Percentiles rank a stretch among this genome's conserved stretches.
phyloP scores from a whole-genome alignment of 257 asterid genomes.

The Plantago elongata region DNA sequence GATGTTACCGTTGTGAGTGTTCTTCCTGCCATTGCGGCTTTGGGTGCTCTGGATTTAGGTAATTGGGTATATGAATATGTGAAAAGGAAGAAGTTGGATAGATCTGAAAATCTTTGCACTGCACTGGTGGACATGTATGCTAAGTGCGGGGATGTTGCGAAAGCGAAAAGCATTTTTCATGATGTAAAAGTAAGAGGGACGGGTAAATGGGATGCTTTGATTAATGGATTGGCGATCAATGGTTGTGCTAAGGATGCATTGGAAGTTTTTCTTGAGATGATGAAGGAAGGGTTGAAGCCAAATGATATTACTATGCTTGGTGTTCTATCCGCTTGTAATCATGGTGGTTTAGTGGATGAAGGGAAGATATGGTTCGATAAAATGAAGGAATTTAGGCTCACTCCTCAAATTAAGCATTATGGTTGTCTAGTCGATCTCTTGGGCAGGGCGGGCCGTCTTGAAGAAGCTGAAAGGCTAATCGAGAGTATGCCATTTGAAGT shows the following conservation, averaged over 20 bases:
- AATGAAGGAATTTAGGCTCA: conserved; percentile 48
- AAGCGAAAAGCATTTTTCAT: conserved; percentile 56
- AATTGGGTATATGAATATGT: conserved; percentile 55
- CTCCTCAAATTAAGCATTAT: conserved; percentile 67
- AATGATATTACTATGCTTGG: conserved; percentile 78
- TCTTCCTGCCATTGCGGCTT: conserved; percentile 85
- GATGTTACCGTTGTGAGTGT: conserved; percentile 71
- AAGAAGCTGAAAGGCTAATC: conserved; percentile 76
- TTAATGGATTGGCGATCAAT: conserved; percentile 82
- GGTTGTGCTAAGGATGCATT: conserved; percentile 77
- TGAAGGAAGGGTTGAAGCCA: conserved; percentile 43
- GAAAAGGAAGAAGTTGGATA: conserved; percentile 58
- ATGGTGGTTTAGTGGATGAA: conserved; percentile 87
- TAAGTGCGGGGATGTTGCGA: conserved; percentile 73
- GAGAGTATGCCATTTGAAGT: conserved; percentile 82
- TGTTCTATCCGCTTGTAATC: conserved; percentile 86
- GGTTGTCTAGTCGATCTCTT: conserved; percentile 82
- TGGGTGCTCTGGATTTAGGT: conserved; percentile 88
- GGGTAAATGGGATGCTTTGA: conserved; percentile 86
- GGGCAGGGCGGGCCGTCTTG: conserved; percentile 80
- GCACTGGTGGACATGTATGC: conserved; percentile 89
- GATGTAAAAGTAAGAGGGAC: conserved; percentile 38
- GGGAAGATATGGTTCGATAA: conserved; percentile 69
- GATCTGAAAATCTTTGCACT: conserved; percentile 66
- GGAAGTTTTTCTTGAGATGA: conserved; percentile 58